Evolutionary conservation across 2,329 filamentous ascomycete genomes (phyloP).

Genomic region (Chlorencoelia australis): DNA sequence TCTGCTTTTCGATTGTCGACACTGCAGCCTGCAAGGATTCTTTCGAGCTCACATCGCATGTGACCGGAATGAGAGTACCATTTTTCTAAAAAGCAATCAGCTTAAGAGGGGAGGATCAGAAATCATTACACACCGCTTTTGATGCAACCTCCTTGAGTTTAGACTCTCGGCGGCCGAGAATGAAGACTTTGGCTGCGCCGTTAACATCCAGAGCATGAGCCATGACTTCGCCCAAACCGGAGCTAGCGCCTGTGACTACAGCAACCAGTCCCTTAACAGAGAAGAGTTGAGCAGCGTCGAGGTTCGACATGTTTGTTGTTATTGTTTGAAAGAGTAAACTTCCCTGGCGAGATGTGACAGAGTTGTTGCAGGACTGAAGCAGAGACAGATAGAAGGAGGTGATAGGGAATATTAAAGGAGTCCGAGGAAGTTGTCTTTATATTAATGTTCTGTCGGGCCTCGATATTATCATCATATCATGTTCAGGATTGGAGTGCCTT

Average conservation of each 20-base stretch:
- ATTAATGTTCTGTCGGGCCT: no score
- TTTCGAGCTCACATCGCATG: background rate
- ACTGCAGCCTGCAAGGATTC: background rate
- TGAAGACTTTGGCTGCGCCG: constrained; percentile 47
- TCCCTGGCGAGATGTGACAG: no score
- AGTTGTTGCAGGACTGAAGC: no score
- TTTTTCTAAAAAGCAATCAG: no score
- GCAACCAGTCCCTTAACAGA: constrained; percentile 45
- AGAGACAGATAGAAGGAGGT: no score
- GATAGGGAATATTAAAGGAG: no score
- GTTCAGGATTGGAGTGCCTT: no score
- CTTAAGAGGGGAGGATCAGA: background rate
- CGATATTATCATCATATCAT: no score
- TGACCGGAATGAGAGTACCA: background rate
- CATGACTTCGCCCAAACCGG: constrained; percentile 49
- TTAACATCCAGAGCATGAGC: constrained; percentile 41
- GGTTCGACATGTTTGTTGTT: no score
- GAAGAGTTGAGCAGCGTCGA: constrained; percentile 37
- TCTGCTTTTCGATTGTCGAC: background rate
- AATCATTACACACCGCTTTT: background rate
- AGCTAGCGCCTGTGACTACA: constrained; percentile 48
- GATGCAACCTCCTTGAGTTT: constrained; percentile 37
- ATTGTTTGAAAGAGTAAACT: no score
- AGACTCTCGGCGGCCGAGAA: constrained; percentile 40
- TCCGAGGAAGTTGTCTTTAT: no score